Evolutionary conservation across 202 grass and related monocot species (phyloP), one percentile per base, ranked within the genome.

Genomic region (Setaria viridis): DNA sequence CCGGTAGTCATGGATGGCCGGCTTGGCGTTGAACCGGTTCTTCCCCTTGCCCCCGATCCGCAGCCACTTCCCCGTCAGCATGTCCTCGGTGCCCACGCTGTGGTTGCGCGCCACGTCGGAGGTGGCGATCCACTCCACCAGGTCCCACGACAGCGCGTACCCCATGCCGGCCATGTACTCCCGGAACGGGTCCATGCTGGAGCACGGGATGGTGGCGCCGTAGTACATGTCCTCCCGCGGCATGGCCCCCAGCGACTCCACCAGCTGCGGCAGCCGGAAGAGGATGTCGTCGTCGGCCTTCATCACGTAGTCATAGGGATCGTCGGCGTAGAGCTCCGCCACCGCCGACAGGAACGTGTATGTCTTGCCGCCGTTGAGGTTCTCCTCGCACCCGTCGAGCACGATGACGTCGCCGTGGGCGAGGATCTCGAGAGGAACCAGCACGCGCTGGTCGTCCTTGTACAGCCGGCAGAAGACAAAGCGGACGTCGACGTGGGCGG

Each of bases 231-330:
- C 93, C 16, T 93, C 80, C 21, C 88, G 87, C 0, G 90, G 93
- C 91, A 91, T 91, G 5, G 15, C 69, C 2, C 47, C 66, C 34
- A 95, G 90, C 60, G 94, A 91, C 16, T 55, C 87, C 46, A 91
- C 68, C 84, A 95, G 86, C 82, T 65, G 74, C 54, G 87, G 84
- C 14, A 95, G 66, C 21, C 91, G 91, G 32, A 95, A 5, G 55
- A 93, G 74, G 79, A 91, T 89, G 91, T 95, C 94, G 65, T 95
- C 94, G 75, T 95, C 94, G 32, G 91, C 81, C 89, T 93, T 93
- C 62, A 95, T 93, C 57, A 93, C 91, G 88, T 93, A 95, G 85
- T 95, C 91, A 80, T 95, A 95, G 0, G 91, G 89, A 20, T 70
- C 86, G 32, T 78, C 87, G 30, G 56, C 64, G 86, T 78, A 94